These are phyloP conservation scores for Chaetomium tenue DNA, from an alignment of 495 filamentous ascomycete species.

Conservation along the genomic window DNA sequence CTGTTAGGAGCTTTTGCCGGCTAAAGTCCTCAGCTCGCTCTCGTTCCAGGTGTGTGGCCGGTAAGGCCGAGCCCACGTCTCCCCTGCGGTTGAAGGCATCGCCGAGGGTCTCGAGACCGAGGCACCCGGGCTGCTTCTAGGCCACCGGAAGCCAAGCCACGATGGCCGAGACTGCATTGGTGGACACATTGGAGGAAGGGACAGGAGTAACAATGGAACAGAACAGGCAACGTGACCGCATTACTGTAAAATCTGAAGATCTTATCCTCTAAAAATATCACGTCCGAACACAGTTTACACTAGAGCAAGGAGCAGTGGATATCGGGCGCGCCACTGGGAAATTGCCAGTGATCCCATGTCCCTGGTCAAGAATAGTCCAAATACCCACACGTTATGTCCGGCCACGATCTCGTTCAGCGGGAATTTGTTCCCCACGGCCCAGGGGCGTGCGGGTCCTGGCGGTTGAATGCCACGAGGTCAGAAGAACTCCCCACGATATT, in stretches of 20 bases:
- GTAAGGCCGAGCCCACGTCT: neutral
- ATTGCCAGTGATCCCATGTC: too few species aligned
- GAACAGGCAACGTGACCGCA: neutral
- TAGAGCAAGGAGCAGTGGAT: too few species aligned
- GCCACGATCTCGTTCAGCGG: neutral
- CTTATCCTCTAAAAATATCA: too few species aligned
- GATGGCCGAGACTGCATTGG: too few species aligned
- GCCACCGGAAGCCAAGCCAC: neutral
- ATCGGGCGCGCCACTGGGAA: too few species aligned
- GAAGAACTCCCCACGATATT: slow-evolving; percentile 10
- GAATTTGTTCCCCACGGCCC: neutral
- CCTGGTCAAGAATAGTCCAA: neutral
- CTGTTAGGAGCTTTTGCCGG: neutral
- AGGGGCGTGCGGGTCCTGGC: neutral
- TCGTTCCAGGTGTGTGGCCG: neutral
- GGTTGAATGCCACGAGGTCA: neutral
- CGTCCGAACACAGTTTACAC: too few species aligned
- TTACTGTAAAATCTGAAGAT: too few species aligned
- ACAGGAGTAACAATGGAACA: neutral
- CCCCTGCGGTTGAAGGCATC: neutral
- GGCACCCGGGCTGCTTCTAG: neutral
- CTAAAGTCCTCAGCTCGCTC: neutral
- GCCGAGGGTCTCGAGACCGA: neutral
- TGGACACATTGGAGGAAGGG: too few species aligned
- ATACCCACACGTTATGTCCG: neutral